Conservation (phyloP, 2,329 filamentous ascomycete genomes). For the Cercospora sesami region DNA sequence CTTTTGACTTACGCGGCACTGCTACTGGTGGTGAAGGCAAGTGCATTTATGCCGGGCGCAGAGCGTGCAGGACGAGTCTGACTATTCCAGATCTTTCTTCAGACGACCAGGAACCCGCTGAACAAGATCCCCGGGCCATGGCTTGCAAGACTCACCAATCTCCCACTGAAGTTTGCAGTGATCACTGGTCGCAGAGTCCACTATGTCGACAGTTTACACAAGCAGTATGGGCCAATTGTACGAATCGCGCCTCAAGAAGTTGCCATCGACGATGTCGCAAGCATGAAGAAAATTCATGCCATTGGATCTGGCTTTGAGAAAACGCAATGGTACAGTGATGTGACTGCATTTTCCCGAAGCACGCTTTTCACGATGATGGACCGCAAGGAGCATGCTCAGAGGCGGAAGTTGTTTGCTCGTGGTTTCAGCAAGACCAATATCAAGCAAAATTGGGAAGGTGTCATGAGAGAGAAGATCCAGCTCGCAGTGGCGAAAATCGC, state of each 20-base stretch:
- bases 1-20: not conserved
- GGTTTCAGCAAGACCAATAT: constrained; percentile 42
- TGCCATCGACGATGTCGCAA: constrained; percentile 32
- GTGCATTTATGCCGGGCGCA: not conserved
- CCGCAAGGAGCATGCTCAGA: constrained; percentile 38
- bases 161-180: constrained; percentile 41
- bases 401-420: constrained; percentile 42
- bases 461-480: constrained; percentile 38
- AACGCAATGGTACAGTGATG: constrained; percentile 33
- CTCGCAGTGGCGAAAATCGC: constrained; percentile 41
- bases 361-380: constrained; percentile 44
- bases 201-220: constrained; percentile 44
- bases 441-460: constrained; percentile 40
- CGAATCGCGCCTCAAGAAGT: constrained; percentile 36
- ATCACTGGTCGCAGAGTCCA: constrained; percentile 42
- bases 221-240: constrained; percentile 36
- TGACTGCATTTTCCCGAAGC: constrained; percentile 26
- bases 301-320: constrained; percentile 35
- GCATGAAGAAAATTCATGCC: constrained; percentile 37
- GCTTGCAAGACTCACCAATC: constrained; percentile 29
- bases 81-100: constrained; percentile 3
- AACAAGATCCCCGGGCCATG: constrained; percentile 36
- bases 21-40: not conserved
- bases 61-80: not conserved
- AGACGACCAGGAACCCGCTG: constrained; percentile 26